Conservation (phyloP, 352 stramenopile species). For the Elongisporangium anandrum region DNA sequence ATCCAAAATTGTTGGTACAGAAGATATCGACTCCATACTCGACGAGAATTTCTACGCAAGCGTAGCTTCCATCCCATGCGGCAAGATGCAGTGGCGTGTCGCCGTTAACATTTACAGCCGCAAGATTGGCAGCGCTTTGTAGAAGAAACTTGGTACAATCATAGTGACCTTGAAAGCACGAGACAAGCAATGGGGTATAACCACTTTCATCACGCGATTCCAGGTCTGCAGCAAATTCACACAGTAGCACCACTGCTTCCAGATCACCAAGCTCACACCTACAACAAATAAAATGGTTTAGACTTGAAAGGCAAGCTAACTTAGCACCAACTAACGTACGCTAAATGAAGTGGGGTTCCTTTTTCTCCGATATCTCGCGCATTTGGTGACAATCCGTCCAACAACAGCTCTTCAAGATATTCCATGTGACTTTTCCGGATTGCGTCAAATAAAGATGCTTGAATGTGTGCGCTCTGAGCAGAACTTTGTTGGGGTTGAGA, state of each 20-base stretch:
- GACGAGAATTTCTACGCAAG: slow-evolving; percentile 57
- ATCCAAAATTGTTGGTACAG: slow-evolving; percentile 35
- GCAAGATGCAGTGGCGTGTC: slow-evolving; percentile 65
- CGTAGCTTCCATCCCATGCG: slow-evolving; percentile 56
- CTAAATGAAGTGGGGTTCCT: slow-evolving; percentile 65
- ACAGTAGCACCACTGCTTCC: slow-evolving; percentile 61
- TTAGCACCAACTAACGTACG: slow-evolving; percentile 23
- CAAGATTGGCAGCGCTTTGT: slow-evolving; percentile 59
- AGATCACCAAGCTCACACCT: slow-evolving; percentile 62
- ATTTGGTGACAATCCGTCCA: slow-evolving; percentile 49
- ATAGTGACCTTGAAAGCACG: slow-evolving; percentile 65
- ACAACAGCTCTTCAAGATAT: slow-evolving; percentile 40
- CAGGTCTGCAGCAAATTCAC: slow-evolving; percentile 58
- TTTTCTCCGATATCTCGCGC: slow-evolving; percentile 53
- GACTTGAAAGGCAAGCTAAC: slow-evolving; percentile 9
- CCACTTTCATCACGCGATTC: slow-evolving; percentile 59
- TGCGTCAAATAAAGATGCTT: slow-evolving; percentile 38
- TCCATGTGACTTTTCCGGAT: slow-evolving; percentile 40
- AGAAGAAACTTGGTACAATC: slow-evolving; percentile 67
- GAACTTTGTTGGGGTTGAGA: not conserved
- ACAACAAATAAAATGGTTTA: slow-evolving; percentile 8
- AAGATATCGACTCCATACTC: slow-evolving; percentile 58
- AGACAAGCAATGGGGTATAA: slow-evolving; percentile 63
- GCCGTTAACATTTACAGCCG: slow-evolving; percentile 30
- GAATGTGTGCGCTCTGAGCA: not conserved